Conservation (phyloP, 2,329 filamentous ascomycete species). For the Ascochyta lentis region DNA sequence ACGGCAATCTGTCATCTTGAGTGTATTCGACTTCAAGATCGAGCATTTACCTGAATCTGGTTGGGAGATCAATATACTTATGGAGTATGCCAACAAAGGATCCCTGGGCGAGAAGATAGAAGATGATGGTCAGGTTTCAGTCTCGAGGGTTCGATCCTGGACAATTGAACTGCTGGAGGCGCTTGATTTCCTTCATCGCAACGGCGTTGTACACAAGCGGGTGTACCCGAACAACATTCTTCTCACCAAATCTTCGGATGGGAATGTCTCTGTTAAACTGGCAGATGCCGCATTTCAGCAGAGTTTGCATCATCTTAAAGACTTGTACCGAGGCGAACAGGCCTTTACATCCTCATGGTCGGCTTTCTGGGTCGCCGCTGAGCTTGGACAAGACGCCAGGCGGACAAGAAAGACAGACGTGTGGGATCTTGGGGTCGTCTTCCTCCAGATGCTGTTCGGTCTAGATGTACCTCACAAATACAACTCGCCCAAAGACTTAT, state of each 20-base stretch:
- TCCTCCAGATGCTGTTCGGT: constrained; percentile 94
- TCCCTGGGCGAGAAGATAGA: constrained; percentile 83
- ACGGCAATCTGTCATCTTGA: constrained; percentile 77
- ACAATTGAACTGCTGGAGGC: constrained; percentile 91
- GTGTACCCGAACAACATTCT: constrained; percentile 83
- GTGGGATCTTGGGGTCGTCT: constrained; percentile 92
- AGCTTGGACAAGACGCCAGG: constrained; percentile 67
- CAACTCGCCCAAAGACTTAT: constrained; percentile 76
- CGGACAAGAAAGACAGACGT: constrained; percentile 81
- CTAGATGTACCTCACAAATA: constrained; percentile 77
- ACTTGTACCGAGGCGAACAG: constrained; percentile 58
- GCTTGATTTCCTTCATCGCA: constrained; percentile 83
- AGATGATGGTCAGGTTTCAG: constrained; percentile 74
- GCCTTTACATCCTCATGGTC: constrained; percentile 70
- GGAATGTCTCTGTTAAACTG: constrained; percentile 73
- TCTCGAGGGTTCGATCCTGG: constrained; percentile 82
- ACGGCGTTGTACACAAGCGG: constrained; percentile 82
- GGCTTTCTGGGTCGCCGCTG: constrained; percentile 83
- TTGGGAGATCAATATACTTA: constrained; percentile 79
- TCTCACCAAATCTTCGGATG: constrained; percentile 71
- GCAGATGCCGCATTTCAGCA: constrained; percentile 76
- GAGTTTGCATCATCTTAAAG: constrained; percentile 68
- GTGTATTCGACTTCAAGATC: constrained; percentile 84
- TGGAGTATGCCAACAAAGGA: constrained; percentile 79
- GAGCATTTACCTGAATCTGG: constrained; percentile 53